Percentiles rank a stretch among this genome's conserved stretches.
Evolutionary conservation across 257 asterid genomes (phyloP).

Genomic region (Primulina huaijiensis): DNA sequence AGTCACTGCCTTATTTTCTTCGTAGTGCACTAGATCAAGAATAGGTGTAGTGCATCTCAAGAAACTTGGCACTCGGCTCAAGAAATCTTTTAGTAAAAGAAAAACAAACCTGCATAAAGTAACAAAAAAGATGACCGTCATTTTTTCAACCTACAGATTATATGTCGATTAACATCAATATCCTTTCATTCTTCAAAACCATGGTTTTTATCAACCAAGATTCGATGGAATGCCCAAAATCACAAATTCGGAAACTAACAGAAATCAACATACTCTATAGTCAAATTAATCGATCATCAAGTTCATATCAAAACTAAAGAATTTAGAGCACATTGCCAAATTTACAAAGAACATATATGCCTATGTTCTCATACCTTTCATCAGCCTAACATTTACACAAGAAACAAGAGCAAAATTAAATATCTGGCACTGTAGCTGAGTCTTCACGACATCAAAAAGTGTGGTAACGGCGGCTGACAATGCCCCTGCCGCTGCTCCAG

Average conservation of each 20-base stretch:
- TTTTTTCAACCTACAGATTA: not conserved
- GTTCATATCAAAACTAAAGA: not conserved
- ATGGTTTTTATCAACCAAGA: not conserved
- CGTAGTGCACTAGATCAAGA: not conserved
- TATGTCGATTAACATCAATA: not conserved
- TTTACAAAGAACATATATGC: not conserved
- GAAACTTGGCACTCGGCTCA: not conserved
- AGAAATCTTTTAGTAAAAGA: not conserved
- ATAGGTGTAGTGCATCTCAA: not conserved
- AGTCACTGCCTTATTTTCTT: too few relatives aligned
- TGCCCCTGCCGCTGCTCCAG: conserved; percentile 97
- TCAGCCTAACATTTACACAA: conserved; percentile 4
- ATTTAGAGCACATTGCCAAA: not conserved
- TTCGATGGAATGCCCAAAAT: not conserved
- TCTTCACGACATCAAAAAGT: conserved; percentile 94
- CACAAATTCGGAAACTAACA: not conserved
- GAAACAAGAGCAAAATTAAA: not conserved
- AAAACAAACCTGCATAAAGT: not conserved
- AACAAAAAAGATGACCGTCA: too few relatives aligned
- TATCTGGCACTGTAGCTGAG: conserved; percentile 98
- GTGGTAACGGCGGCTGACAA: conserved; percentile 80
- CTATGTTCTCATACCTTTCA: not conserved
- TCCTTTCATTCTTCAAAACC: not conserved
- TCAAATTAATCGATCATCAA: not conserved
- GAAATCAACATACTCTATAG: not conserved